Base-by-base conservation (phyloP, 176 grass and related monocot species). In the Carex kokanica region DNA sequence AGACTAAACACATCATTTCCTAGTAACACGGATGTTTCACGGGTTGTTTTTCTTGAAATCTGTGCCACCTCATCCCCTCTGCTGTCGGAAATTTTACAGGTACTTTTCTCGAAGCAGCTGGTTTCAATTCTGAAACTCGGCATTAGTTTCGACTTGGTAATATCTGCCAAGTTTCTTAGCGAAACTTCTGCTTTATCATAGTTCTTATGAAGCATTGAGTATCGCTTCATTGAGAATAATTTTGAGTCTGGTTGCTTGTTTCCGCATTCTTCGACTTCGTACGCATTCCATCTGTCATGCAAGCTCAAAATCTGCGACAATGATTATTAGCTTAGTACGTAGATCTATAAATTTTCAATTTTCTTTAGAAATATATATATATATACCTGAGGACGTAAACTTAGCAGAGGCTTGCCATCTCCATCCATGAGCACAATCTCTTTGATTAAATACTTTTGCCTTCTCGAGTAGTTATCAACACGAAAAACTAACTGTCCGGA, bases 361-460 rank as follows among this genome's bases (percentile, higher is more conserved):
- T 58, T 5, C 6, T 58, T 18, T n/a, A 7, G 5, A 58, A 58
- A 34, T 34, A 34, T 34, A 38, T 6, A 18, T 1, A 16, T 58
- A 58, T 2, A 34, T 41, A 92, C 93, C 93, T 88, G 93, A 53
- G 93, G 93, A 40, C 85, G 81, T 71, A 93, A 82, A 27, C 83
- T 58, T 0, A 97, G 81, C 27, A 97, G 81, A 7, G 87, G 64
- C 21, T 62, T 79, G 16, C 94, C 94, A 4, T 58, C 31, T 17
- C 91, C 94, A 34, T 97, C 89, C 91, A 93, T 97, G 85, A 97
- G 91, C 15, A 93, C 70, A 3, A 97, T 78, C 75, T 97, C 91
- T 72, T 87, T 87, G 66, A 85, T 82, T 73, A 93, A 91, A 61
- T 77, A 74, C 52, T 91, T 97, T 0, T 75, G 69, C 27, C 83